phyloP scores from a whole-genome alignment of 2,329 filamentous ascomycete species.

The Colletotrichum karsti region DNA sequence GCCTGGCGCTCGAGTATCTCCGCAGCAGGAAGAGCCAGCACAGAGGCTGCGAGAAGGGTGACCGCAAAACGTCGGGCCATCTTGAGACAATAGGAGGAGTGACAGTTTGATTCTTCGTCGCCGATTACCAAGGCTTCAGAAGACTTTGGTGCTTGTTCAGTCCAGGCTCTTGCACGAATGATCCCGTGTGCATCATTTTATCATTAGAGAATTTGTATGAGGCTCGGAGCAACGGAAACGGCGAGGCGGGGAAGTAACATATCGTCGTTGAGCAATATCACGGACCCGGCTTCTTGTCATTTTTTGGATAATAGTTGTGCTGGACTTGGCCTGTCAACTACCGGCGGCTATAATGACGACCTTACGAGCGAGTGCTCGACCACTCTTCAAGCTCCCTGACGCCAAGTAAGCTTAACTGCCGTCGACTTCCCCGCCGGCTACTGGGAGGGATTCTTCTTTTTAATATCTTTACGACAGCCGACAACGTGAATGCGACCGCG shows the following conservation, averaged over 20 bases:
- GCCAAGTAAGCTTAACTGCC: not conserved
- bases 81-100: not conserved
- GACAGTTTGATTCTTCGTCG: not conserved
- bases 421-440: not conserved
- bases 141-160: not conserved
- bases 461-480: not conserved
- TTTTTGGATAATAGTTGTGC: not conserved
- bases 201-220: not conserved
- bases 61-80: not conserved
- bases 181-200: not conserved
- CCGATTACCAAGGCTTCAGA: not conserved
- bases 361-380: not conserved
- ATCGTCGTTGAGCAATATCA: no score
- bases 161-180: not conserved
- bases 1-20: constrained; percentile 47
- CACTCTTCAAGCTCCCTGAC: not conserved
- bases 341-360: not conserved
- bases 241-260: not conserved
- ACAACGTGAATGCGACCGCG: not conserved
- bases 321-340: not conserved
- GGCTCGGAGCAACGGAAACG: not conserved
- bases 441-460: not conserved
- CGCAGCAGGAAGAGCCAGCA: constrained; percentile 40
- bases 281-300: no score
- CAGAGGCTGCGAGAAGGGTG: constrained; percentile 41